Conservation (phyloP, 2,329 filamentous ascomycete species). For the Achaetomium macrosporum region DNA sequence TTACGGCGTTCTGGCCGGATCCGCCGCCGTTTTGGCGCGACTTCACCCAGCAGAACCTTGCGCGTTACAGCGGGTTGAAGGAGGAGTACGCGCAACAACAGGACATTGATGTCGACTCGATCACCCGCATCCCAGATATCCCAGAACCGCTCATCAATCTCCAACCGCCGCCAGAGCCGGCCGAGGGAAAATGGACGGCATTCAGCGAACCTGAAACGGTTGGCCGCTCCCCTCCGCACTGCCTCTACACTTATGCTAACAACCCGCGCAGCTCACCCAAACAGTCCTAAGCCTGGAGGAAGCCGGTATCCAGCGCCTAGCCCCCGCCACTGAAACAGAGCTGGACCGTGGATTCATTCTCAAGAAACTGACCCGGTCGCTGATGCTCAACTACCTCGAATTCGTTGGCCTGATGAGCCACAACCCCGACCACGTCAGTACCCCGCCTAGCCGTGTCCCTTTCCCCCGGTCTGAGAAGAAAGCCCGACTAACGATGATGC, state of each 20-base stretch:
- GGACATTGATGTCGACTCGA: constrained; percentile 24
- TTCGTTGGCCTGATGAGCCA: constrained; percentile 65
- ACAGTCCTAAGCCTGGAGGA: constrained; percentile 62
- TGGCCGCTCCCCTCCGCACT: background rate
- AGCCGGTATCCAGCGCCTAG: constrained; percentile 64
- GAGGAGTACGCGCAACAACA: constrained; percentile 33
- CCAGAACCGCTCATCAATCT: constrained; percentile 70
- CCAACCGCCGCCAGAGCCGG: constrained; percentile 72
- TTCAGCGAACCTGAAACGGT: constrained; percentile 65
- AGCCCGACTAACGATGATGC: constrained; percentile 6
- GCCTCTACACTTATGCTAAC: background rate
- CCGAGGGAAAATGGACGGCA: constrained; percentile 62
- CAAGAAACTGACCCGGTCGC: constrained; percentile 72
- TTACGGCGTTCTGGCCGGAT: constrained; percentile 66
- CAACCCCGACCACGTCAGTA: constrained; percentile 51
- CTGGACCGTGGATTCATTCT: constrained; percentile 62
- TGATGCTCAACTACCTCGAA: constrained; percentile 85
- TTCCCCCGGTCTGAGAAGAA: too few species aligned
- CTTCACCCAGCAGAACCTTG: constrained; percentile 72
- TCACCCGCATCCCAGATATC: constrained; percentile 41
- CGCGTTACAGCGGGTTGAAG: constrained; percentile 45
- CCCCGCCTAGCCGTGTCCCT: constrained; percentile 16
- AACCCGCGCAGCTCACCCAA: constrained; percentile 45
- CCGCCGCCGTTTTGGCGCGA: constrained; percentile 87
- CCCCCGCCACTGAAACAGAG: constrained; percentile 32